phyloP scores from a whole-genome alignment of 805 yeast species.

The Ogataea pignaliae region DNA sequence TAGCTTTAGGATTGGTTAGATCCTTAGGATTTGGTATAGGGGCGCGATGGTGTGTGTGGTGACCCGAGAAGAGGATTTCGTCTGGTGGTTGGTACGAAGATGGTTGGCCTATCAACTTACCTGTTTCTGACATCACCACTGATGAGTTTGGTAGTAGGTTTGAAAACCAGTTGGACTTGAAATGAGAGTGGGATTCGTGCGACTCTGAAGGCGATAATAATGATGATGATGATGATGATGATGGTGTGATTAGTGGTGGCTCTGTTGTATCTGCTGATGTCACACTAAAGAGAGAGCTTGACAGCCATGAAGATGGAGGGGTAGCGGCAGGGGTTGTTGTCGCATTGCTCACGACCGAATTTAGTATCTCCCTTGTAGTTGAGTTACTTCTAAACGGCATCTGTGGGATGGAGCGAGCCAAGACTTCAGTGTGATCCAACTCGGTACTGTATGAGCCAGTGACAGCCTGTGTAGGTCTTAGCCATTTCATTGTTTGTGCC shows the following conservation, averaged over 20 bases:
- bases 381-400: slow-evolving; percentile 3
- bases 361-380: slow-evolving; percentile 9
- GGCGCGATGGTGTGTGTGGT: background rate
- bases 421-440: background rate
- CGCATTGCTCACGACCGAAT: slow-evolving; percentile 6
- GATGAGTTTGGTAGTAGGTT: slow-evolving; percentile 28
- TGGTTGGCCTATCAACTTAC: slow-evolving; percentile 25
- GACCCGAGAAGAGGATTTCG: background rate
- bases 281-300: background rate
- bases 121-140: slow-evolving; percentile 29
- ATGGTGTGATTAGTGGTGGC: too few relatives aligned
- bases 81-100: slow-evolving; percentile 11
- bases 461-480: slow-evolving; percentile 23
- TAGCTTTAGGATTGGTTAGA: background rate
- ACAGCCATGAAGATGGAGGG: background rate
- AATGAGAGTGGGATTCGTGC: slow-evolving; percentile 2
- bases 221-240: too few relatives aligned
- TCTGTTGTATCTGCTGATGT: background rate
- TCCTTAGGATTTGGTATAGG: background rate
- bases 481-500: slow-evolving; percentile 29
- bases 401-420: slow-evolving; percentile 1
- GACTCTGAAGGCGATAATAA: too few relatives aligned
- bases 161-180: slow-evolving; percentile 22
- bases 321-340: background rate
- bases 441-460: slow-evolving; percentile 11